A percentile compares a stretch with the other conserved stretches of the same genome.
Conservation (phyloP, 768 basidiomycete genomes). For the Panaeolus papilionaceus region DNA sequence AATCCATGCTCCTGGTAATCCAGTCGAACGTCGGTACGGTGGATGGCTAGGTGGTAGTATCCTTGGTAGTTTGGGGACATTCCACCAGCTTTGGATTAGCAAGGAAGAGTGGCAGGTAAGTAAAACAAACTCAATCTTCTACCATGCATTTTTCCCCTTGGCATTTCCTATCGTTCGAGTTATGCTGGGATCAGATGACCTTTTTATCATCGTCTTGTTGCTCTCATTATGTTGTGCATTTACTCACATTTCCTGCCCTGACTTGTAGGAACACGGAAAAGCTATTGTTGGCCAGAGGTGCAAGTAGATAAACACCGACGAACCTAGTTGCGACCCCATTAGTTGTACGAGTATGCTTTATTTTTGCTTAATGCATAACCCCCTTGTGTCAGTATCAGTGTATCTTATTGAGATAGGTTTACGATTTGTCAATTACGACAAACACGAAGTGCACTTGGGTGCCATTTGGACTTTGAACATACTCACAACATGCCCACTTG, state of each 20-base stretch:
- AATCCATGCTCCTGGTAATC: conserved; percentile 91
- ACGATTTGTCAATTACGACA: neutral
- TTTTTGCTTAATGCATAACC: neutral
- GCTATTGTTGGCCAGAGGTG: conserved; percentile 85
- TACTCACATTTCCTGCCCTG: neutral
- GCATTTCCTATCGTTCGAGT: too few species aligned
- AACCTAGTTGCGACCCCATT: neutral
- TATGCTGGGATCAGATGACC: too few species aligned
- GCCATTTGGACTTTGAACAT: too few species aligned
- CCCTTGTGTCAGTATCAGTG: neutral
- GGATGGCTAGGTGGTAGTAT: conserved; percentile 98
- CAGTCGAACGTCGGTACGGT: conserved; percentile 88
- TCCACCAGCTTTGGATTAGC: conserved; percentile 97
- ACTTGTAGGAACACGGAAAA: conserved; percentile 76
- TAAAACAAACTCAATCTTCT: conserved; percentile 16
- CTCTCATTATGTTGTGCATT: neutral
- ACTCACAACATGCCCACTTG: too few species aligned
- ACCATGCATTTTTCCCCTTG: too few species aligned
- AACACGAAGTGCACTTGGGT: neutral
- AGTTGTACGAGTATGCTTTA: neutral
- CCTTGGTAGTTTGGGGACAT: conserved; percentile 92
- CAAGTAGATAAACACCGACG: conserved; percentile 54
- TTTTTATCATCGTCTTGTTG: neutral
- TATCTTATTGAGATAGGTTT: neutral
- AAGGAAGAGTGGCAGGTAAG: conserved; percentile 90